Percentiles rank a stretch among this genome's conserved stretches.
phyloP scores from a whole-genome alignment of 2,329 filamentous ascomycete species.

The Leptographium lundbergii region DNA sequence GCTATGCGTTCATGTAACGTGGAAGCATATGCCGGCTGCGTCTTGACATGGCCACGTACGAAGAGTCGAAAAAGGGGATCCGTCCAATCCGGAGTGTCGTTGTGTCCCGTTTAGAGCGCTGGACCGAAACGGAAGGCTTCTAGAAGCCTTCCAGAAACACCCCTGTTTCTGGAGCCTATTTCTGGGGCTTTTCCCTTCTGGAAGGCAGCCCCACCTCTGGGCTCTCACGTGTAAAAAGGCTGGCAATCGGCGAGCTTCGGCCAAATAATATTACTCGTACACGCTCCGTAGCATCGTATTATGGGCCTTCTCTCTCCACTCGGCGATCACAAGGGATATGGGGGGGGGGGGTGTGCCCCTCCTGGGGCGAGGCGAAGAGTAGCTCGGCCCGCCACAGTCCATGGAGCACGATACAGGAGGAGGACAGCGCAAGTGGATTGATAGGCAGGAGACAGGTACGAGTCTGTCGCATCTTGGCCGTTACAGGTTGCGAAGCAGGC shows the following conservation, averaged over 20 bases:
- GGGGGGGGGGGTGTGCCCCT: background rate
- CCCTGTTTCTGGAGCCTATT: no score
- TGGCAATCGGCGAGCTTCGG: background rate
- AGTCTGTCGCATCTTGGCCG: background rate
- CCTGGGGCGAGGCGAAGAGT: background rate
- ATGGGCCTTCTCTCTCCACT: background rate
- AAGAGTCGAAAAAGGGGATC: no score
- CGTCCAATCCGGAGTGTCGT: no score
- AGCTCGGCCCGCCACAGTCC: background rate
- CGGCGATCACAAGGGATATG: background rate
- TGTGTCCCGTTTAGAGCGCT: no score
- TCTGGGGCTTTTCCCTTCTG: background rate
- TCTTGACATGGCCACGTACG: no score
- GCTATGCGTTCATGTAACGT: no score
- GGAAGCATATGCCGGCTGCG: no score
- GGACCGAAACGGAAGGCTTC: background rate
- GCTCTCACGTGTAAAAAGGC: background rate
- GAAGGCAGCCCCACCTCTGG: background rate
- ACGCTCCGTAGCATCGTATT: background rate
- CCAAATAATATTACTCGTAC: background rate
- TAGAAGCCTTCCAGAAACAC: background rate
- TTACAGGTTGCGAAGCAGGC: no score
- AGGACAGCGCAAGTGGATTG: background rate
- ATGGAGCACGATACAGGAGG: background rate
- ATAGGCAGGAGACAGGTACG: background rate